These are phyloP conservation scores for Leccinum pachyderme DNA, from an alignment of 1,284 basidiomycete species.

Conservation along the genomic window DNA sequence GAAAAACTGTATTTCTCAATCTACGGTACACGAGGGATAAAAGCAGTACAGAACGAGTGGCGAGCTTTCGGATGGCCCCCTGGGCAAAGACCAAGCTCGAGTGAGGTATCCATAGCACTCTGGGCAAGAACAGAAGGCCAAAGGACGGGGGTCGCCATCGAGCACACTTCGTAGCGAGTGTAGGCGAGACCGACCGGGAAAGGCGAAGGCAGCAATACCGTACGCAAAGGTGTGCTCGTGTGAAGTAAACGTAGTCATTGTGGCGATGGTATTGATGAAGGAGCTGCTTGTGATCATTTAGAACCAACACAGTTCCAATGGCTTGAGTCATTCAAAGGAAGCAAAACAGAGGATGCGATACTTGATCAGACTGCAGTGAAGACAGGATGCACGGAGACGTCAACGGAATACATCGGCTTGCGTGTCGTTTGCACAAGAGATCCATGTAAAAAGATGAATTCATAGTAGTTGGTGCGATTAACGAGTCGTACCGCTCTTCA, in stretches of 20 bases:
- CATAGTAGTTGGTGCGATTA: neutral
- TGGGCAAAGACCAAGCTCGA: neutral
- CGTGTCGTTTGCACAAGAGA: neutral
- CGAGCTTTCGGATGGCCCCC: neutral
- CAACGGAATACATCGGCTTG: neutral
- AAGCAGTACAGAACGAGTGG: slow-evolving; percentile 20
- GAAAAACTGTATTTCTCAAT: slow-evolving; percentile 39
- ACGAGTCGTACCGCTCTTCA: neutral
- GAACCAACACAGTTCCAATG: neutral
- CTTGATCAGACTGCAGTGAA: neutral
- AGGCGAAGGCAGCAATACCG: neutral
- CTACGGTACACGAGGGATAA: slow-evolving; percentile 30
- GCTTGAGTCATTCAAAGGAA: neutral
- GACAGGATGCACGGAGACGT: neutral
- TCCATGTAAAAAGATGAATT: neutral
- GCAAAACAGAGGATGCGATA: neutral
- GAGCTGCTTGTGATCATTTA: neutral
- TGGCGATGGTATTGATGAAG: neutral
- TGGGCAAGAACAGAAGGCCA: neutral
- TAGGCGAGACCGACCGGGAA: neutral
- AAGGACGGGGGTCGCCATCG: neutral
- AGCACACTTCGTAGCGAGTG: neutral
- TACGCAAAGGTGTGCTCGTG: neutral
- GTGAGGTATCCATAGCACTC: neutral
- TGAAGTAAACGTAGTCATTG: neutral